Base-by-base conservation (phyloP, 768 basidiomycete genomes). In the Dioszegia hungarica region DNA sequence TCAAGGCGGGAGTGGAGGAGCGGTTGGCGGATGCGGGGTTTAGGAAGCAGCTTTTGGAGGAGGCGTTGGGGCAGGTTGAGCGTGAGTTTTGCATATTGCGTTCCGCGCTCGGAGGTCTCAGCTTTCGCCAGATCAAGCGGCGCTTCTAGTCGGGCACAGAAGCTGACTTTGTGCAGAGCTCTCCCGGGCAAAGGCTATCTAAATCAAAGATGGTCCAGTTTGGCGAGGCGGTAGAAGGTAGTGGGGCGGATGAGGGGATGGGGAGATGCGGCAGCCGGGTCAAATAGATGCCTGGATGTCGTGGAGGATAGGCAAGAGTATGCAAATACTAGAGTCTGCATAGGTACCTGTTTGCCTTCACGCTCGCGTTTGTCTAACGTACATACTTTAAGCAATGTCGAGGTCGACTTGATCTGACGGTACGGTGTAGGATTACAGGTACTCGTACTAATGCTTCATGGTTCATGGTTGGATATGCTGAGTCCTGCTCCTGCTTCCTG, bases 151-250 rank as follows among this genome's bases (percentile, higher is more conserved):
- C 56, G 22, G 31, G 31, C 31, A 6, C 31, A 33, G 31, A 14
- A 33, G 8, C 14, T 6, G 31, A 14, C 31, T 33, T 6, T 6
- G 68, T 15, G 68, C 70, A 94, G 92, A 86, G 72, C 82, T 97
- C 65, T 87, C 93, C 75, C 93, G 93, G 84, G 82, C 76, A 79
- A 94, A 94, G 82, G 85, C 86, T 64, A 89, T 97, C 78, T 97
- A 85, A 80, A 34, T 67, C 14, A 11, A 39, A 27, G 49, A 27
- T 24, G 34, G 9, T 24, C 24, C 25, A 19, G 36, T 25, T 39
- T 20, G 19, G 14, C 11, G 11, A 25, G 50, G 47, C 28, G 33
- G 28, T 14, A 46, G 40, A 27, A 20, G 8, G 28, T n/a, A 43
- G 43, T 38, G 15, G 33, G 22, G 27, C 31, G 15, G 45, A 25